phyloP scores from a whole-genome alignment of 2,329 filamentous ascomycete genomes.

The Ascomycota sp. region DNA sequence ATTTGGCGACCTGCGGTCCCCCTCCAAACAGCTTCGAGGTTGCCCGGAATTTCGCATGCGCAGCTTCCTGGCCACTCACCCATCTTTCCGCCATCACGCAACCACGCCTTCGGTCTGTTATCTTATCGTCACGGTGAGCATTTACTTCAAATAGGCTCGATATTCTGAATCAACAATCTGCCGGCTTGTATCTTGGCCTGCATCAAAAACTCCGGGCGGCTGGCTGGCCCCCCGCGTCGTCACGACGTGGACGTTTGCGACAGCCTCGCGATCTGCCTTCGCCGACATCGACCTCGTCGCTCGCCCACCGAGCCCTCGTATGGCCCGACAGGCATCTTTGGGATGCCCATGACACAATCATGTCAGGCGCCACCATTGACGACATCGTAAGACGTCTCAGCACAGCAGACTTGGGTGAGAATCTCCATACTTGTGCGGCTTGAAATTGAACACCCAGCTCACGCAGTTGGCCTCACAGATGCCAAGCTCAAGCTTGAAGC shows the following conservation, averaged over 20 bases:
- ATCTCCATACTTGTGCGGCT: neutral
- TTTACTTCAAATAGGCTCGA: no score
- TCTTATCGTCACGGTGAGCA: no score
- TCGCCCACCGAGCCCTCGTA: constrained; percentile 7
- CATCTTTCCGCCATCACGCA: no score
- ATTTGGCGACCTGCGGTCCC: no score
- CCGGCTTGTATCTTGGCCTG: no score
- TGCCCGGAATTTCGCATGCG: no score
- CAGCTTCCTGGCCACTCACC: no score
- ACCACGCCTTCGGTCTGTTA: no score
- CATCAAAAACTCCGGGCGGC: no score
- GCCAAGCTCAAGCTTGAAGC: constrained; percentile 59
- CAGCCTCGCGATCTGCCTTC: constrained; percentile 6
- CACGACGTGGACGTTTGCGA: constrained; percentile 2
- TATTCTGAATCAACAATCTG: no score
- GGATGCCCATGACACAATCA: constrained; percentile 27
- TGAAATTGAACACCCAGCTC: neutral
- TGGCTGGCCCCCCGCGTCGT: neutral
- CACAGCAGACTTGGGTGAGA: constrained; percentile 30
- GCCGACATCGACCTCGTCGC: constrained; percentile 1
- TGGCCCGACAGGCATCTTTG: constrained; percentile 14
- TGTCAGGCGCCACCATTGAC: constrained; percentile 38
- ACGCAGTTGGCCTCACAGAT: constrained; percentile 29
- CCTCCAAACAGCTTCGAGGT: no score
- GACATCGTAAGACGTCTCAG: constrained; percentile 39